Evolutionary conservation across 129 eudicot species (phyloP), one percentile per base, ranked within the genome.

Genomic region (Glebionis coronaria): DNA sequence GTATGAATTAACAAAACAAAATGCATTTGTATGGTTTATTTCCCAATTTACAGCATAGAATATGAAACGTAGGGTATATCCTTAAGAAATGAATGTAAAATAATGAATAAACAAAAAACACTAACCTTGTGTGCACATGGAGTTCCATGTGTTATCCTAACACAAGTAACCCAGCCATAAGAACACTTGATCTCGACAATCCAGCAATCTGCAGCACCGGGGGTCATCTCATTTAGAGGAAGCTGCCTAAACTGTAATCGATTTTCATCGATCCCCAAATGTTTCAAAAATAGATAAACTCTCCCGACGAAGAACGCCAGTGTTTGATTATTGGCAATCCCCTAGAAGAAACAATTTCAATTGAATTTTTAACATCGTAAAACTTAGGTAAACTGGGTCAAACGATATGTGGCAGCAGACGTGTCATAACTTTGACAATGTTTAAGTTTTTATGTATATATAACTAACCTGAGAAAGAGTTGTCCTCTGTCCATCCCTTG

Each of bases 151-250:
- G 95, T 90, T 73, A 86, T 86, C 28, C 94, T 86, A 56, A 80
- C 94, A 70, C 94, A 87, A 65, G 81, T 90, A 14, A 87, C 81
- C 94, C 94, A 87, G 20, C 94, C 94, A 70, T 83, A 87, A 45
- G 94, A 87, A 63, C 82, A 83, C 63, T 87, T 90, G 1, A 87
- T 87, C 66, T 87, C 94, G 25, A 90, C 94, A 81, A 83, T 90
- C 95, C 95, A 87, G 58, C 95, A 84, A 50, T 87, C 90, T 28
- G 95, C 95, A 49, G 95, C 95, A 72, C 84, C 84, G 71, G 84
- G 95, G 11, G 95, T 90, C 95, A 87, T 87, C 81, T 87, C 95
- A 72, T 87, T 87, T 59, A 90, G 87, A 14, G 83, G 94, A 73
- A 80, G 89, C 44, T 87, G 94, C 25, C 89, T 72, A 77, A 87